Evolutionary conservation across 2,329 filamentous ascomycete genomes (phyloP).

Genomic region (Bipolaris victoriae): DNA sequence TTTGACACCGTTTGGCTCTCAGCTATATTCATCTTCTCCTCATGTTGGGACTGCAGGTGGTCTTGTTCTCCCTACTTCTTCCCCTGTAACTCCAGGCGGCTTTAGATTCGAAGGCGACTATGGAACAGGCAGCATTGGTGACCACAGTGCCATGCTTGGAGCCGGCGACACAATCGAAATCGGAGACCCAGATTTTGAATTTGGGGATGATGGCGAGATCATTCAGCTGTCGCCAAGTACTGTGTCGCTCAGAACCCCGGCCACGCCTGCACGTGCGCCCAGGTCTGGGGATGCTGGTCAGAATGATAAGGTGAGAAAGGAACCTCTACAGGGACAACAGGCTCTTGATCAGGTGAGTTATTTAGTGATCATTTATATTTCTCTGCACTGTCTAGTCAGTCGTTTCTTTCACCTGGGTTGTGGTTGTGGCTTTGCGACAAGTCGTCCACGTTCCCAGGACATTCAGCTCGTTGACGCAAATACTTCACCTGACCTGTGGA

Average conservation of each 20-base stretch:
- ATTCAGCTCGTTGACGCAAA: not conserved
- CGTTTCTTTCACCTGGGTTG: not conserved
- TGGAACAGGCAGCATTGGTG: constrained; percentile 45
- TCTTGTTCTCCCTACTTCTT: constrained; percentile 58
- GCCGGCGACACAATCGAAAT: constrained; percentile 53
- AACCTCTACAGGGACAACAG: constrained; percentile 51
- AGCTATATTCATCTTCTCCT: constrained; percentile 35
- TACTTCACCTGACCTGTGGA: not conserved
- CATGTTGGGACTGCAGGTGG: constrained; percentile 29
- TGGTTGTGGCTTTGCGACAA: constrained; percentile 5
- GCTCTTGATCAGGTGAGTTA: constrained; percentile 47
- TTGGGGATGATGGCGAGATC: constrained; percentile 67
- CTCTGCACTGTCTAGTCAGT: constrained; percentile 3
- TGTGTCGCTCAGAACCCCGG: constrained; percentile 23
- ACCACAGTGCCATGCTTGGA: constrained; percentile 32
- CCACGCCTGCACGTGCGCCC: constrained; percentile 8
- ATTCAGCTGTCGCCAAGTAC: constrained; percentile 51
- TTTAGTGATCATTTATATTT: constrained; percentile 11
- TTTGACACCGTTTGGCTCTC: constrained; percentile 40
- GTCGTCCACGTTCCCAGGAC: not conserved
- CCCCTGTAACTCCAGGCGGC: constrained; percentile 49
- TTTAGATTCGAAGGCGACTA: constrained; percentile 53
- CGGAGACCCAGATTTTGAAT: constrained; percentile 62
- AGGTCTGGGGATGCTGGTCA: constrained; percentile 44
- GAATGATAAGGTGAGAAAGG: constrained; percentile 50